Percentiles rank a stretch among this genome's conserved stretches.
These are phyloP conservation scores for Acanthamoeba sp. DNA, from an alignment of 208 protist species.

Conservation along the genomic window DNA sequence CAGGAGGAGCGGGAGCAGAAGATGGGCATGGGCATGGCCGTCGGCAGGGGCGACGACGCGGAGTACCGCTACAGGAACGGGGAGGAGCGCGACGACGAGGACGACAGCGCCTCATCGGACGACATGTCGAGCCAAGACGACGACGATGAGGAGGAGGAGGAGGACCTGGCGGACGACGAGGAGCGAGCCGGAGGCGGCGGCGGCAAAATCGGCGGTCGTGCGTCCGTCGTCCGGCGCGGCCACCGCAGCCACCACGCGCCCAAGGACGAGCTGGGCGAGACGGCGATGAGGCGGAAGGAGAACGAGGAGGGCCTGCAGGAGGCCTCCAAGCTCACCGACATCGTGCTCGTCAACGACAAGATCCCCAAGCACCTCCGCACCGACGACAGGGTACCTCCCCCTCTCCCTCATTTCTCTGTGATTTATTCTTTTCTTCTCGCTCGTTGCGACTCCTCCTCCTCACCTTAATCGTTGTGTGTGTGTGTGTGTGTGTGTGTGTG, in stretches of 20 bases:
- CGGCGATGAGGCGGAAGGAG: background rate
- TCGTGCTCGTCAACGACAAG: constrained; percentile 38
- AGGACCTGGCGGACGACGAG: background rate
- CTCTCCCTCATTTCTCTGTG: background rate
- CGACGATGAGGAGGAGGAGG: background rate
- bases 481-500: too few species aligned
- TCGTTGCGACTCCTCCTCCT: too few species aligned
- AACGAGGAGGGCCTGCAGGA: background rate
- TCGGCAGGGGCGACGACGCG: background rate
- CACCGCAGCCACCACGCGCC: background rate
- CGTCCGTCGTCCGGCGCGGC: background rate
- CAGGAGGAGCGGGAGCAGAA: constrained; percentile 18
- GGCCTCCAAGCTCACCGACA: constrained; percentile 24
- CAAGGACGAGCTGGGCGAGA: background rate
- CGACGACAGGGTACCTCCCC: background rate
- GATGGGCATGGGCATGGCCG: background rate
- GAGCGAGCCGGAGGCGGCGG: background rate
- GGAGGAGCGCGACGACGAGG: background rate
- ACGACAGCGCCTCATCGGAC: background rate
- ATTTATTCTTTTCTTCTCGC: background rate
- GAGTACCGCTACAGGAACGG: background rate
- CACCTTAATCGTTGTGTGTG: too few species aligned
- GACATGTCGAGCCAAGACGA: constrained; percentile 7
- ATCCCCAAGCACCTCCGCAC: constrained; percentile 24
- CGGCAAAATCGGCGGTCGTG: background rate